phyloP scores from a whole-genome alignment of 495 filamentous ascomycete genomes.

The Entonaema liquescens region DNA sequence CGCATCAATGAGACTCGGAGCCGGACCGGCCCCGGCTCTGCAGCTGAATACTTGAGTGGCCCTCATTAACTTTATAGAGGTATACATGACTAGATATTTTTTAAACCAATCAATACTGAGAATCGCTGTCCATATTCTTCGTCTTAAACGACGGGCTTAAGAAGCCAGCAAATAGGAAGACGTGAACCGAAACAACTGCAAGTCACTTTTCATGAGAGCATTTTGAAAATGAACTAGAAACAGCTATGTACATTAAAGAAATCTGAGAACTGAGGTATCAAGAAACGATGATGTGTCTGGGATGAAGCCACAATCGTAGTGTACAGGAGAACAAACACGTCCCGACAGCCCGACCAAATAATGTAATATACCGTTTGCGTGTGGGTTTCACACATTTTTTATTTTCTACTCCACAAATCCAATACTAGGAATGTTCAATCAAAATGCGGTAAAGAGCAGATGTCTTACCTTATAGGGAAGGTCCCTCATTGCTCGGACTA shows the following conservation, averaged over 20 bases:
- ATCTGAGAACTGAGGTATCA: background rate
- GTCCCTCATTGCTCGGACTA: background rate
- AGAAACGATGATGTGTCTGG: background rate
- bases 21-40: background rate
- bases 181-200: background rate
- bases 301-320: background rate
- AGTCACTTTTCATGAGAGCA: no score
- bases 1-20: background rate
- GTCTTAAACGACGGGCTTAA: background rate
- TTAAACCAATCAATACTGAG: background rate
- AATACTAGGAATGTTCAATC: background rate
- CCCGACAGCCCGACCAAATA: background rate
- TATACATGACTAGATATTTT: background rate
- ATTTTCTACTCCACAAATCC: background rate
- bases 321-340: background rate
- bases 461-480: background rate
- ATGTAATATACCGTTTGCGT: background rate
- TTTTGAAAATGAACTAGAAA: no score
- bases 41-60: background rate
- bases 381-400: background rate
- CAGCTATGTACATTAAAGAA: no score
- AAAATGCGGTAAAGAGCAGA: background rate
- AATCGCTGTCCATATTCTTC: background rate
- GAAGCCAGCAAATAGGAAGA: background rate
- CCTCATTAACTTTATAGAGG: background rate